Evolutionary conservation across 352 stramenopile species (phyloP).

Genomic region (Pythium rishiriense): DNA sequence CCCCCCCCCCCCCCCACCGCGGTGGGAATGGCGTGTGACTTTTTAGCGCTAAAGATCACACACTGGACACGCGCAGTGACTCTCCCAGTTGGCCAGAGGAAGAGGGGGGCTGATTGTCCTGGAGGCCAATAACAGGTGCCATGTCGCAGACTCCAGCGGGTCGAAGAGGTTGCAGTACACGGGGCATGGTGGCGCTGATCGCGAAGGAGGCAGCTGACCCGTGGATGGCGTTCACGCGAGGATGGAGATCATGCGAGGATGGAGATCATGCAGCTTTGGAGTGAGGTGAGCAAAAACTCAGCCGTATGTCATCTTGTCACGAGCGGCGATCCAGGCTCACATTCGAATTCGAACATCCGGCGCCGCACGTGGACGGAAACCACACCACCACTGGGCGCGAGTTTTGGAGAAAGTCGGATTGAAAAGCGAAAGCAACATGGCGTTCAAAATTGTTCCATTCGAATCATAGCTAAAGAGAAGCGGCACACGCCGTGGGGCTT

Average conservation of each 20-base stretch:
- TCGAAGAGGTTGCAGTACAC: not conserved
- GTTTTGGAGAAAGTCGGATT: no score
- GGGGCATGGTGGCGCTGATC: not conserved
- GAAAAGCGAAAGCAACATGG: not conserved
- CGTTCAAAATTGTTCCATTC: slow-evolving; percentile 5
- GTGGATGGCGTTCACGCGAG: not conserved
- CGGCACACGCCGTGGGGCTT: not conserved
- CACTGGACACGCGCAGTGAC: not conserved
- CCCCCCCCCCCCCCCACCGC: no score
- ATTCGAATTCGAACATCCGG: not conserved
- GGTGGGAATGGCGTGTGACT: not conserved
- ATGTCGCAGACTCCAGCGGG: not conserved
- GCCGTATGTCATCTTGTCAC: no score
- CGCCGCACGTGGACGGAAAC: no score
- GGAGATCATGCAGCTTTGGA: not conserved
- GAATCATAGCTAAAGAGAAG: slow-evolving; percentile 12
- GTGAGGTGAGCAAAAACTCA: no score
- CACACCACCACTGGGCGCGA: no score
- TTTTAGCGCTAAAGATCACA: not conserved
- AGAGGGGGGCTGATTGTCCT: not conserved
- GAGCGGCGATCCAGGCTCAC: no score
- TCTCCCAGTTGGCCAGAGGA: not conserved
- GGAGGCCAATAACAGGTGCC: not conserved
- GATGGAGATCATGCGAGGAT: not conserved
- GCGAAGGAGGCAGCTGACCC: not conserved